Conservation (phyloP, 2,329 filamentous ascomycete species). For the Biscogniauxia mediterranea region DNA sequence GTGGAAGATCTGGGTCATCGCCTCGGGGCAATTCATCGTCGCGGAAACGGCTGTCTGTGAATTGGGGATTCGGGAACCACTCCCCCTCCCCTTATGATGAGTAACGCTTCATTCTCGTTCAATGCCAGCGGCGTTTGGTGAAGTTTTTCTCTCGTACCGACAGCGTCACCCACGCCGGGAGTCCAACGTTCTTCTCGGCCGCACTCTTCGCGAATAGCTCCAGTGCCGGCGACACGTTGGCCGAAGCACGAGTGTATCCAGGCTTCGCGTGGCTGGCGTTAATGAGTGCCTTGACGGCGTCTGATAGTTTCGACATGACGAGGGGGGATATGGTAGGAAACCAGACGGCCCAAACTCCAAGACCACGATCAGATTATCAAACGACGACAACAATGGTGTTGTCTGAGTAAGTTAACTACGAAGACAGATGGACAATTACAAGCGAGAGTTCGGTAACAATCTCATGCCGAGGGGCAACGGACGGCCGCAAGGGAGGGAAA, state of each 20-base stretch:
- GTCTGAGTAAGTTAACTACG: no score
- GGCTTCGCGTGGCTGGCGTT: constrained; percentile 67
- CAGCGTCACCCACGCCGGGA: constrained; percentile 35
- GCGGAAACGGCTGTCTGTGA: constrained; percentile 73
- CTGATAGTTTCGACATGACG: constrained; percentile 70
- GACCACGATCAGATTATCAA: background rate
- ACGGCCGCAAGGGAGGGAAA: background rate
- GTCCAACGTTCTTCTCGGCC: constrained; percentile 44
- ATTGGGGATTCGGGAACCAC: background rate
- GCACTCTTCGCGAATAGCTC: constrained; percentile 63
- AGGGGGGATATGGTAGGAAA: background rate
- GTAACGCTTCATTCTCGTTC: constrained; percentile 1
- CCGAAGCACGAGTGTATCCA: constrained; percentile 62
- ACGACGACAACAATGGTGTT: background rate
- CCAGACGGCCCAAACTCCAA: background rate
- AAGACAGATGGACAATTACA: background rate
- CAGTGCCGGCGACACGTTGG: constrained; percentile 63
- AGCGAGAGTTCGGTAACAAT: background rate
- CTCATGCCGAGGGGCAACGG: background rate
- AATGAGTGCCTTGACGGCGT: constrained; percentile 70
- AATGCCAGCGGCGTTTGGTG: background rate
- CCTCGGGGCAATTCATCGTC: constrained; percentile 82
- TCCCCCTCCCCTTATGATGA: background rate
- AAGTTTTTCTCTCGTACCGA: constrained; percentile 26
- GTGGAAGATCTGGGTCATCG: constrained; percentile 62